Percentiles rank a stretch among this genome's conserved stretches.
Conservation (phyloP, 2,329 filamentous ascomycete species). For the Spiromastix sp. region DNA sequence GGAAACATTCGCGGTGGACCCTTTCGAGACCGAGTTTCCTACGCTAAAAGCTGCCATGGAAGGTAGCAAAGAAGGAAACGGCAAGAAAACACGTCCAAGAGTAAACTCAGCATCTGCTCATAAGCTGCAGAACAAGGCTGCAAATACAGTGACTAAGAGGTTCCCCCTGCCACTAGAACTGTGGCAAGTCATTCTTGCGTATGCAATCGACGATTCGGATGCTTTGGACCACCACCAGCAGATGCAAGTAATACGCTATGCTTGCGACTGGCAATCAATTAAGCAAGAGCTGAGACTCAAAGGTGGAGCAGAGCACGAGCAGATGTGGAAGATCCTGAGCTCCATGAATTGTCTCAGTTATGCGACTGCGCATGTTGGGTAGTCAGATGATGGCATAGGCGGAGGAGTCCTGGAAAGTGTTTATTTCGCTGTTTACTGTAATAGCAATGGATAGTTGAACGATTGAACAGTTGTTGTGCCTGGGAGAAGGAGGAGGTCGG, state of each 20-base stretch:
- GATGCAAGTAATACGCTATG: slow-evolving; percentile 21
- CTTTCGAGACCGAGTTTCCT: neutral
- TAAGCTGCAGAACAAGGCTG: neutral
- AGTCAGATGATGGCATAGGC: too few species aligned
- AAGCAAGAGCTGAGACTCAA: slow-evolving; percentile 20
- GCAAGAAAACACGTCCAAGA: neutral
- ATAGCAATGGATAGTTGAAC: neutral
- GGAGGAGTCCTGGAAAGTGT: too few species aligned
- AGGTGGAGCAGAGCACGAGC: slow-evolving; percentile 21
- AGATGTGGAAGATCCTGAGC: slow-evolving; percentile 26
- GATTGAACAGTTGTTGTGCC: too few species aligned
- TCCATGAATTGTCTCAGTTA: slow-evolving; percentile 24
- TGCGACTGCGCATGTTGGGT: too few species aligned
- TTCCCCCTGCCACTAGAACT: slow-evolving; percentile 19
- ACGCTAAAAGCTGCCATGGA: neutral
- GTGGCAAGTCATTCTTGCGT: slow-evolving; percentile 22
- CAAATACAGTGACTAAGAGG: slow-evolving; percentile 11
- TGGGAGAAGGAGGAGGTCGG: too few species aligned
- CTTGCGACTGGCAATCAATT: slow-evolving; percentile 21
- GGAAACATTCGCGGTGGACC: neutral
- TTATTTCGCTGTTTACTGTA: too few species aligned
- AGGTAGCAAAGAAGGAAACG: neutral
- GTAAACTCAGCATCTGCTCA: neutral
- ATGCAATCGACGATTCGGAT: slow-evolving; percentile 16
- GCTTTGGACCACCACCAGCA: slow-evolving; percentile 21